A percentile compares a stretch with the other conserved stretches of the same genome.
Conservation (phyloP, 129 eudicot species). For the Pulicaria dysenterica region DNA sequence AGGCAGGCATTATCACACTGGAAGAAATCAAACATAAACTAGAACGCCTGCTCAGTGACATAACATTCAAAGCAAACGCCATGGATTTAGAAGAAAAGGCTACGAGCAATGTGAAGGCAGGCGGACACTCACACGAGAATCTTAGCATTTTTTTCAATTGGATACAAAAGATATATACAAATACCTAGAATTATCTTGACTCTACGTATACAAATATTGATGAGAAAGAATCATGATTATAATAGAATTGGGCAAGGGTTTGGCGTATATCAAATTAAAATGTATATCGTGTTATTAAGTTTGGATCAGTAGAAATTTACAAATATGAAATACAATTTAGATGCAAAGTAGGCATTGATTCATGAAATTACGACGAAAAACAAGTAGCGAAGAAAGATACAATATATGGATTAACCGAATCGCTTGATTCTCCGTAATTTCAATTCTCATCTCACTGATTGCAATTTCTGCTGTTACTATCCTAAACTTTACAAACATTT, state of each 20-base stretch:
- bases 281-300: neutral
- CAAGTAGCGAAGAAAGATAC: too few relatives aligned
- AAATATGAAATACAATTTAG: too few relatives aligned
- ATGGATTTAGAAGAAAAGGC: slow-evolving; percentile 36
- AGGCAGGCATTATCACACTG: slow-evolving; percentile 36
- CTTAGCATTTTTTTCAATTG: slow-evolving; percentile 42
- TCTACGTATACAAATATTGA: neutral
- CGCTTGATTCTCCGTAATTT: too few relatives aligned
- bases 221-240: neutral
- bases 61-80: slow-evolving; percentile 38
- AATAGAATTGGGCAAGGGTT: neutral
- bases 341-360: too few relatives aligned
- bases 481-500: too few relatives aligned
- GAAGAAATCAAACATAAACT: slow-evolving; percentile 48
- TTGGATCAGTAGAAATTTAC: neutral
- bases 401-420: too few relatives aligned
- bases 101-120: slow-evolving; percentile 14
- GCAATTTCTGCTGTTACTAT: too few relatives aligned
- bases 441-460: too few relatives aligned
- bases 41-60: slow-evolving; percentile 38
- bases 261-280: neutral
- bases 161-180: slow-evolving; percentile 35
- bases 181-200: neutral
- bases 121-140: slow-evolving; percentile 46
- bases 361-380: too few relatives aligned